phyloP scores from a whole-genome alignment of 176 grass and related monocot species.

The Carex myosuroides region DNA sequence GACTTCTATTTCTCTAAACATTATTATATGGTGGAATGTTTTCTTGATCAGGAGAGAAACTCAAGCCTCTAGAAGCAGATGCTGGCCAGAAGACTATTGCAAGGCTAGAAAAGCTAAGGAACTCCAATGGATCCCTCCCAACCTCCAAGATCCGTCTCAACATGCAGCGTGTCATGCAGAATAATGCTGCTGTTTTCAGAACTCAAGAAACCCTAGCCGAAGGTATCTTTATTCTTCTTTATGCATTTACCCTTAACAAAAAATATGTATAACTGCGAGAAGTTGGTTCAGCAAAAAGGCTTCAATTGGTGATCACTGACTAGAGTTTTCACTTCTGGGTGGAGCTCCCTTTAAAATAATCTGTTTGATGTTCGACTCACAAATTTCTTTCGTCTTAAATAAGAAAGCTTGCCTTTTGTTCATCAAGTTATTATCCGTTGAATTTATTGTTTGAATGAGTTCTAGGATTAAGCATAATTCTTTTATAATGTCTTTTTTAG shows the following conservation, averaged over 20 bases:
- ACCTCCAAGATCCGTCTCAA: constrained; percentile 64
- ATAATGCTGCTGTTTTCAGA: constrained; percentile 71
- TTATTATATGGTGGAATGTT: constrained; percentile 8
- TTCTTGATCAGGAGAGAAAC: constrained; percentile 37
- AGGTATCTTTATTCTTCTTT: constrained; percentile 29
- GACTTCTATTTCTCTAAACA: constrained; percentile 18
- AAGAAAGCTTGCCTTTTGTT: neutral
- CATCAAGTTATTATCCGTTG: neutral
- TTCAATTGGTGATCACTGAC: neutral
- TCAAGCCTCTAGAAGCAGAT: constrained; percentile 48
- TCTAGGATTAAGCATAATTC: neutral
- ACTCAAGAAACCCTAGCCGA: constrained; percentile 67
- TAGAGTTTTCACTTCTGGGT: neutral
- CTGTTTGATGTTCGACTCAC: neutral
- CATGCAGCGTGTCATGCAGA: constrained; percentile 83
- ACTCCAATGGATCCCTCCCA: constrained; percentile 49
- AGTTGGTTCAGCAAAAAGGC: neutral
- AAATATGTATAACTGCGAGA: neutral
- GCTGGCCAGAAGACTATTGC: constrained; percentile 58
- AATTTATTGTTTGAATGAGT: neutral
- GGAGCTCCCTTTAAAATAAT: neutral
- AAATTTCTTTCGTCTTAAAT: neutral
- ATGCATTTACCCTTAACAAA: neutral
- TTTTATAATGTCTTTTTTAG: constrained; percentile 24
- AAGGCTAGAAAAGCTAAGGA: constrained; percentile 62